Evolutionary conservation across 2,329 filamentous ascomycete species (phyloP).

Genomic region (Cytospora paraplurivora): DNA sequence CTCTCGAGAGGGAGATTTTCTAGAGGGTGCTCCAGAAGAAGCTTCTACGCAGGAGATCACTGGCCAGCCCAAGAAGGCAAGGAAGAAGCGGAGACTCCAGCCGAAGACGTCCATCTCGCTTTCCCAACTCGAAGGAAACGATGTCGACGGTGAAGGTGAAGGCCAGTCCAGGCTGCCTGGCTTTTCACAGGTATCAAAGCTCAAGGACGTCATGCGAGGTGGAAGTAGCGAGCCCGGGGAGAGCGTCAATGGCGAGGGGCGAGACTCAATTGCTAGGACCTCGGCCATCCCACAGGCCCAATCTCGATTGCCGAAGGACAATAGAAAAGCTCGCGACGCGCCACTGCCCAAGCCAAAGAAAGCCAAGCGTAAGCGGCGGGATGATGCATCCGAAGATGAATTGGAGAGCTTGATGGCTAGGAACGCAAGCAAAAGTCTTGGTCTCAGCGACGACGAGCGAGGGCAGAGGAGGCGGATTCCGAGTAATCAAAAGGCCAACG

Average conservation of each 20-base stretch:
- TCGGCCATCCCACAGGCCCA: constrained; percentile 3
- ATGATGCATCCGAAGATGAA: constrained; percentile 22
- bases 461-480: not conserved
- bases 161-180: constrained; percentile 14
- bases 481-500: constrained; percentile 30
- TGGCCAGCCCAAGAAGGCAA: constrained; percentile 1
- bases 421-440: constrained; percentile 1
- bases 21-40: not conserved
- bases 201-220: constrained; percentile 11
- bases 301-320: not conserved
- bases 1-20: not conserved
- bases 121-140: constrained; percentile 23
- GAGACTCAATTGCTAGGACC: not conserved
- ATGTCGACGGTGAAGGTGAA: constrained; percentile 13
- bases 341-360: constrained; percentile 4
- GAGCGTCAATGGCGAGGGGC: not conserved
- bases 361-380: constrained; percentile 17
- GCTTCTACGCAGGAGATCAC: not conserved
- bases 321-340: not conserved
- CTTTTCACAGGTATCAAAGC: constrained; percentile 16
- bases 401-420: constrained; percentile 19
- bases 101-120: constrained; percentile 17
- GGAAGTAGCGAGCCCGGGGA: constrained; percentile 5
- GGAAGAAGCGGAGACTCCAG: constrained; percentile 22
- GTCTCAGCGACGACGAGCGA: not conserved